Conservation (phyloP, 768 basidiomycete genomes). For the Suillus plorans region DNA sequence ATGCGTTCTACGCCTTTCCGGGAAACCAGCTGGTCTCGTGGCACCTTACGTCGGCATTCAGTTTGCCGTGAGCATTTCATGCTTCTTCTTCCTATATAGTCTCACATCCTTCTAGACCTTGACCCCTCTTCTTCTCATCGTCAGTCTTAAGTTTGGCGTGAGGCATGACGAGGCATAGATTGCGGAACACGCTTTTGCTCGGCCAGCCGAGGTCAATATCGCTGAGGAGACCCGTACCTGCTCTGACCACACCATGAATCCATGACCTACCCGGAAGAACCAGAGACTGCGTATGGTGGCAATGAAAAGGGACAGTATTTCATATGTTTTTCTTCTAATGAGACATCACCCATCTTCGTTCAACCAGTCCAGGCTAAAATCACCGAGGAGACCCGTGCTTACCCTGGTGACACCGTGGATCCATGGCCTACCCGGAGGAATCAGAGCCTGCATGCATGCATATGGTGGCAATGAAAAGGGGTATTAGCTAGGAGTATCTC, state of each 20-base stretch:
- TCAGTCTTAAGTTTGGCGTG: not conserved
- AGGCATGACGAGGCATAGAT: not conserved
- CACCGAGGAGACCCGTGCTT: no score
- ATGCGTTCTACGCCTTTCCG: conserved; percentile 5
- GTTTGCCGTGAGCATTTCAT: not conserved
- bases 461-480: no score
- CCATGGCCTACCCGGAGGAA: not conserved
- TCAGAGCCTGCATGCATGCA: no score
- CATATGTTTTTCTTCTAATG: not conserved
- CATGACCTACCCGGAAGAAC: not conserved
- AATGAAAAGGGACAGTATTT: not conserved
- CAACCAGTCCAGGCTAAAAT: no score
- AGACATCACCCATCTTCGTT: not conserved
- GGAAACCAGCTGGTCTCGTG: not conserved
- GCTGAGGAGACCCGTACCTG: not conserved
- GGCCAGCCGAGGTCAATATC: not conserved
- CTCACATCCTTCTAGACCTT: not conserved
- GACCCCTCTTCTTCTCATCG: conserved; percentile 1
- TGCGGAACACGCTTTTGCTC: not conserved
- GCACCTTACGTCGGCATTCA: conserved; percentile 5
- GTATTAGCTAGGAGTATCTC: not conserved
- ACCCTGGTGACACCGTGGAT: no score
- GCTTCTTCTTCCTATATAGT: not conserved
- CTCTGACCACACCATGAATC: not conserved
- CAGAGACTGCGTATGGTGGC: not conserved